A percentile compares a stretch with the other conserved stretches of the same genome.
Conservation (phyloP, 2,329 filamentous ascomycete species). For the Diplodia intermedia region DNA sequence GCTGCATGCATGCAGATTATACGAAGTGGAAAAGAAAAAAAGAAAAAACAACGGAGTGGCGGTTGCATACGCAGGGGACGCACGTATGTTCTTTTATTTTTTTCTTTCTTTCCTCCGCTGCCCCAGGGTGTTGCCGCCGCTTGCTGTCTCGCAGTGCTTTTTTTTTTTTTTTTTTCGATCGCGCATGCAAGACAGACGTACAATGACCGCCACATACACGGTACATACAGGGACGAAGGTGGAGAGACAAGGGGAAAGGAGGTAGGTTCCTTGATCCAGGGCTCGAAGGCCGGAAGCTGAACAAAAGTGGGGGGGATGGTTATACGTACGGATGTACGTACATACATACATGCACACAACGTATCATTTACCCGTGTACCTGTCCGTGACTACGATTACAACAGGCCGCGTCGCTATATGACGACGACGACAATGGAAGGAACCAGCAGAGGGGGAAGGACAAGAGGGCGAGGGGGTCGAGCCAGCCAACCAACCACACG, state of each 20-base stretch:
- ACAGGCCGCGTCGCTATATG: not conserved
- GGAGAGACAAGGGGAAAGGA: not conserved
- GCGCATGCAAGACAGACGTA: not conserved
- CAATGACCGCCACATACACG: not conserved
- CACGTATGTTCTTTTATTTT: no score
- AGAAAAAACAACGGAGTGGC: no score
- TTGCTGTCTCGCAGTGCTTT: no score
- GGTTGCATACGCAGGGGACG: no score
- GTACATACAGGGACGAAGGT: not conserved
- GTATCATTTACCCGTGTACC: not conserved
- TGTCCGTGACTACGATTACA: not conserved
- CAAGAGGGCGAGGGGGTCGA: not conserved
- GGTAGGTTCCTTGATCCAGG: not conserved
- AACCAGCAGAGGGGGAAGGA: not conserved
- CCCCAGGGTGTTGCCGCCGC: no score
- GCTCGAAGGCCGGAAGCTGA: not conserved
- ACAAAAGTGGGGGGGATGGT: not conserved
- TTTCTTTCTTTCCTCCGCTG: no score
- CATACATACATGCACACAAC: not conserved
- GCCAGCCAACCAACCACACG: not conserved
- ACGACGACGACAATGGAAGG: not conserved
- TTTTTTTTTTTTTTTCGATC: no score
- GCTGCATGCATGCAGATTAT: no score
- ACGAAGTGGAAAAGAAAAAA: no score
- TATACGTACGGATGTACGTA: not conserved